These are phyloP conservation scores for Geranomyces variabilis DNA, from an alignment of 192 early-diverging fungal genomes.

Conservation along the genomic window DNA sequence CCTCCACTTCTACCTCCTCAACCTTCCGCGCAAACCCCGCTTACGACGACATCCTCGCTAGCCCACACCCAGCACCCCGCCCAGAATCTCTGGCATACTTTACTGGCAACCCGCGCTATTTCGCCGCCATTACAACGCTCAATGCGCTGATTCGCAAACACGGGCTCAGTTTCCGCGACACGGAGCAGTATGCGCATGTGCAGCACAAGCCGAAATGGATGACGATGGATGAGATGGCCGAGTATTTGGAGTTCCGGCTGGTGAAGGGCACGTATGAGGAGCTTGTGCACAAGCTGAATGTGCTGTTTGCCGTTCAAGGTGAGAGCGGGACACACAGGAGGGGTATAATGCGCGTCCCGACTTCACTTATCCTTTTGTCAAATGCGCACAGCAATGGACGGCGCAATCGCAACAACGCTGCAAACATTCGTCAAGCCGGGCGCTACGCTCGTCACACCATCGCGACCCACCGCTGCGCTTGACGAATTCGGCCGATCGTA, in stretches of 20 bases:
- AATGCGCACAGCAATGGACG: conserved; percentile 14
- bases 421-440: conserved; percentile 41
- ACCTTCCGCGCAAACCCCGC: neutral
- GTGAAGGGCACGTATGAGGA: conserved; percentile 35
- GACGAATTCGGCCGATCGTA: conserved; percentile 76
- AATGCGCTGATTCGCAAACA: conserved; percentile 57
- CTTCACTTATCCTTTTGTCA: too few species aligned
- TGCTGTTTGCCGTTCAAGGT: conserved; percentile 44
- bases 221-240: conserved; percentile 35
- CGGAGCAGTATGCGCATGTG: conserved; percentile 32
- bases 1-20: neutral
- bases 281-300: conserved; percentile 50
- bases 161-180: conserved; percentile 34
- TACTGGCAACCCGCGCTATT: conserved; percentile 81
- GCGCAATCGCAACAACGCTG: conserved; percentile 16
- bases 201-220: conserved; percentile 31
- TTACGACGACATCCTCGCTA: neutral
- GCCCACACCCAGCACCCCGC: conserved; percentile 20
- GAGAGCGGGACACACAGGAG: neutral
- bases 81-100: conserved; percentile 70
- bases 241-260: conserved; percentile 35
- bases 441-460: conserved; percentile 13
- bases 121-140: conserved; percentile 70
- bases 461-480: conserved; percentile 23
- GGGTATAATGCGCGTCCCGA: neutral